Evolutionary conservation across 2,329 filamentous ascomycete species (phyloP).

Genomic region (Kalmusia sp.): DNA sequence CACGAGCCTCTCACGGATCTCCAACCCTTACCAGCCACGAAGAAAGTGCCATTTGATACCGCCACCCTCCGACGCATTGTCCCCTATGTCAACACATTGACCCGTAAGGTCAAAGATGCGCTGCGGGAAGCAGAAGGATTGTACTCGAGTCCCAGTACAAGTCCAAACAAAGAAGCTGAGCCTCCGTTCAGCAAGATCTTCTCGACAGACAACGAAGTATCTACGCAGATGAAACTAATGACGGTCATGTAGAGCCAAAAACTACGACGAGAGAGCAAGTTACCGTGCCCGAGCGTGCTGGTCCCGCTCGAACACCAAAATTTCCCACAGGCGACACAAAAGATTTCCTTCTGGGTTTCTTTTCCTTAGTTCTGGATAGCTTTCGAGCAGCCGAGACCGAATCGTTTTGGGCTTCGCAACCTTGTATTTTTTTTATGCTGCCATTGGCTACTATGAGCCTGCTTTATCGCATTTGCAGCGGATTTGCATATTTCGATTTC

Average conservation of each 20-base stretch:
- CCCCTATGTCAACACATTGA: slow-evolving; percentile 57
- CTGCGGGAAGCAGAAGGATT: slow-evolving; percentile 57
- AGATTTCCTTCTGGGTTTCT: slow-evolving; percentile 33
- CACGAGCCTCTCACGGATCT: slow-evolving; percentile 32
- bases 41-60: slow-evolving; percentile 72
- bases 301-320: slow-evolving; percentile 23
- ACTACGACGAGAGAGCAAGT: slow-evolving; percentile 26
- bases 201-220: slow-evolving; percentile 40
- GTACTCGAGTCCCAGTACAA: slow-evolving; percentile 52
- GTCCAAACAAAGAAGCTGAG: slow-evolving; percentile 39
- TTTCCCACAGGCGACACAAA: slow-evolving; percentile 28
- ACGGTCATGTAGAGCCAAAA: slow-evolving; percentile 45
- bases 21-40: slow-evolving; percentile 41
- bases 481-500: slow-evolving; percentile 34
- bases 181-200: slow-evolving; percentile 45
- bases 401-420: slow-evolving; percentile 22
- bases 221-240: slow-evolving; percentile 50
- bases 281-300: slow-evolving; percentile 23
- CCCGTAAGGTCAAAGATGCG: slow-evolving; percentile 56
- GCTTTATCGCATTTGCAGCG: slow-evolving; percentile 43
- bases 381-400: slow-evolving; percentile 33
- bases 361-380: slow-evolving; percentile 38
- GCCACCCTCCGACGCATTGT: slow-evolving; percentile 69
- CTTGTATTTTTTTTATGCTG: slow-evolving; percentile 43
- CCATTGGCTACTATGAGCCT: slow-evolving; percentile 26